Base-by-base conservation (phyloP, 306 rosid genomes). In the Dalbergia cultrata region DNA sequence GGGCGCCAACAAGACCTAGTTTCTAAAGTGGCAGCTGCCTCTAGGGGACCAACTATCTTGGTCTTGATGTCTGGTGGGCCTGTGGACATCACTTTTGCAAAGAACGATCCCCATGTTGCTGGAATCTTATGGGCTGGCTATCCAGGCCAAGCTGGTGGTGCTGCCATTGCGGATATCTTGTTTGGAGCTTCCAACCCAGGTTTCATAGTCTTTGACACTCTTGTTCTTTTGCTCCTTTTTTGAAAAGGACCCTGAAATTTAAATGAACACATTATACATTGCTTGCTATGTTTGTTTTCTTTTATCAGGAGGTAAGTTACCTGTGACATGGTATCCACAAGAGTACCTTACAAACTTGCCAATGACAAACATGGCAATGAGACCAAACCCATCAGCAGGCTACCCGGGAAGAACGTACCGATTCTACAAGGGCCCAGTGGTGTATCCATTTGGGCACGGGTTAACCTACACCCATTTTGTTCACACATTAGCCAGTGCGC, bases 31-130 rank as follows among this genome's bases (percentile, higher is more conserved):
- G 97, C 97, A 0, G 91, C 88, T 1, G 90, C 93, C 22, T 85
- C 98, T 7, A 87, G 62, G 39, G 98, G 98, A 34, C 98, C 97
- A 66, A 86, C 89, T 5, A 76, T 92, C 22, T 22, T 95, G 81
- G 97, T 95, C 37, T 44, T 95, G 75, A 86, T 95, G 97, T 93
- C 95, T 6, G 97, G 99, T 19, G 99, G 97, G 14, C 94, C 99
- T 6, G 44, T 95, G 8, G 99, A 95, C 19, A 73, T 91, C 7
- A 75, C 92, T 31, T 93, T 95, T 17, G 97, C 97, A 2, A 69
- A 91, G 37, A 88, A 89, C 13, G 74, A 92, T 62, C 92, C 88
- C 0, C 83, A 81, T 9, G 67, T 94, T 8, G 74, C 70, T 6
- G 95, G 80, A 35, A 90, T 94, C 49, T 57, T 92, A 12, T 91